Conservation (phyloP, 2,329 filamentous ascomycete species). For the Trichophyton schoenleinii region DNA sequence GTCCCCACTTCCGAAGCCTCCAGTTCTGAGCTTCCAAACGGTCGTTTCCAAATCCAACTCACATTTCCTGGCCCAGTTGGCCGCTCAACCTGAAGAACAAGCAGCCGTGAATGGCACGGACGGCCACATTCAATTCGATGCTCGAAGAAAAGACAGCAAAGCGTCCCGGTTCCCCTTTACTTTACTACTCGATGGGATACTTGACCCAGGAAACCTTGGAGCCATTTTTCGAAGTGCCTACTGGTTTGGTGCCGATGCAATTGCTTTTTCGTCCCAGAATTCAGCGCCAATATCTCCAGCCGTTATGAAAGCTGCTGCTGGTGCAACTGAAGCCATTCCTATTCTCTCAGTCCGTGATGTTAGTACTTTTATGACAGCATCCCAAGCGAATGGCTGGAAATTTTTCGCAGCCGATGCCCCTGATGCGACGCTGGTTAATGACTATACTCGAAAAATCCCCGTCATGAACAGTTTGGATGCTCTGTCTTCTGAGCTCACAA, state of each 20-base stretch:
- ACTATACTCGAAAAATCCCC: constrained; percentile 24
- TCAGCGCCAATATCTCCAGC: constrained; percentile 64
- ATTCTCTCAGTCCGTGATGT: constrained; percentile 59
- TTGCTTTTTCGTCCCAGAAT: constrained; percentile 61
- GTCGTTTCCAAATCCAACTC: constrained; percentile 35
- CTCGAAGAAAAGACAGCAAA: neutral
- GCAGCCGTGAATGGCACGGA: constrained; percentile 56
- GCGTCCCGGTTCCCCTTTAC: constrained; percentile 27
- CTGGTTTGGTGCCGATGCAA: constrained; percentile 78
- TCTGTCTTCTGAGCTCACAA: constrained; percentile 32
- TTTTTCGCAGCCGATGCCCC: constrained; percentile 61
- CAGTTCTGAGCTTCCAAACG: constrained; percentile 47
- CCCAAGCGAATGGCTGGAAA: constrained; percentile 61
- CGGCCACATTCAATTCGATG: constrained; percentile 31
- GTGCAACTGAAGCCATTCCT: constrained; percentile 68
- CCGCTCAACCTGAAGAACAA: constrained; percentile 63
- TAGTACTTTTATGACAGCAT: constrained; percentile 55
- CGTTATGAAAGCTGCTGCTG: constrained; percentile 75
- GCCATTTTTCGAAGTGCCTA: constrained; percentile 78
- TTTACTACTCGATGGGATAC: constrained; percentile 35
- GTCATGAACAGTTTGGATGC: constrained; percentile 6
- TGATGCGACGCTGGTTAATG: constrained; percentile 16
- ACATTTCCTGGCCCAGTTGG: constrained; percentile 49
- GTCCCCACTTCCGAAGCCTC: constrained; percentile 64
- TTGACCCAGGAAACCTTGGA: constrained; percentile 83